Percentiles rank a stretch among this genome's conserved stretches.
phyloP scores from a whole-genome alignment of 768 basidiomycete species.

The Paxillus involutus region DNA sequence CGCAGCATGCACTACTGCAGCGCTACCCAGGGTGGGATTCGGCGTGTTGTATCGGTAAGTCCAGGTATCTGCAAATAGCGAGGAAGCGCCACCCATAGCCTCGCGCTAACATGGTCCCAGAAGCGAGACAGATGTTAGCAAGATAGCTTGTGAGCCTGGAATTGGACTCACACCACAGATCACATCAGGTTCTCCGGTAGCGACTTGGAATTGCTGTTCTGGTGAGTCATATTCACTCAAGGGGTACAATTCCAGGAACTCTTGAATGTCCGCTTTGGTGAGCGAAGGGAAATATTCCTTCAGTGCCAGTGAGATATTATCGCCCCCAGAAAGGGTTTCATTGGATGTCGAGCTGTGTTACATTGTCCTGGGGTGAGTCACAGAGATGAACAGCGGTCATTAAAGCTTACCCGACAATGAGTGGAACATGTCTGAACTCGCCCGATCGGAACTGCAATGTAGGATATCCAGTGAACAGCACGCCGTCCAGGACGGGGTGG shows the following conservation, averaged over 20 bases:
- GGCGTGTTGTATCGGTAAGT: conserved; percentile 62
- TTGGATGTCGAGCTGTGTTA: conserved; percentile 54
- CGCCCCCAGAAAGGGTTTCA: conserved; percentile 50
- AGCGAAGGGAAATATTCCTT: conserved; percentile 46
- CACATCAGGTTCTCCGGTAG: conserved; percentile 50
- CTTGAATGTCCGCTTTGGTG: conserved; percentile 36
- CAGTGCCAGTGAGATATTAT: conserved; percentile 35
- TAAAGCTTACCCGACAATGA: conserved; percentile 55
- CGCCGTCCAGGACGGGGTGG: conserved; percentile 55
- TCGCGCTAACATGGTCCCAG: conserved; percentile 32
- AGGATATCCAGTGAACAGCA: conserved; percentile 49
- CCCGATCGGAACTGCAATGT: conserved; percentile 45
- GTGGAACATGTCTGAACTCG: conserved; percentile 48
- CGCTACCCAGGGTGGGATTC: conserved; percentile 41
- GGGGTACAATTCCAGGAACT: conserved; percentile 43
- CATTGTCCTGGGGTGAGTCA: neutral
- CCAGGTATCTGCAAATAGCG: conserved; percentile 38
- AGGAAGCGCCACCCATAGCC: conserved; percentile 45
- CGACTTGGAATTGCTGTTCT: conserved; percentile 41
- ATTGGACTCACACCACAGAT: conserved; percentile 50
- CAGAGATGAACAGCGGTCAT: neutral
- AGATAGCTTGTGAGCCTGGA: neutral
- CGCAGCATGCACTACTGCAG: conserved; percentile 47
- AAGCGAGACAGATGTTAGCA: conserved; percentile 1
- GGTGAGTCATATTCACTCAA: conserved; percentile 42